phyloP scores from a whole-genome alignment of 441 rosid species.

The Omphalea diandra region DNA sequence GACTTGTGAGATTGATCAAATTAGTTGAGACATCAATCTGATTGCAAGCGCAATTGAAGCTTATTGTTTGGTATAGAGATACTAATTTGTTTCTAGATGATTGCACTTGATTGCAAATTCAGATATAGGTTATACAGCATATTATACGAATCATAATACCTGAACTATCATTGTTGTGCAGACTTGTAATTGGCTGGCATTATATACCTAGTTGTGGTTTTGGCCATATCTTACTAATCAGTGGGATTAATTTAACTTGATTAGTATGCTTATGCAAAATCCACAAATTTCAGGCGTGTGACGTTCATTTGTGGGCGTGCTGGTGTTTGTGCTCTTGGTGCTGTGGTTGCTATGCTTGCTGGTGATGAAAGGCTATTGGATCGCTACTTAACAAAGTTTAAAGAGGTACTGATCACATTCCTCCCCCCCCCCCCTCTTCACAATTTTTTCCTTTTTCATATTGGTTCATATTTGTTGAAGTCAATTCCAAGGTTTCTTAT shows the following conservation, averaged over 20 bases:
- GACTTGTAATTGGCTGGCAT: neutral
- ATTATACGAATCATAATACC: neutral
- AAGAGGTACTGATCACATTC: constrained; percentile 35
- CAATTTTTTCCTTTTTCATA: neutral
- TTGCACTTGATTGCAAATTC: neutral
- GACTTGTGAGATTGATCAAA: constrained; percentile 11
- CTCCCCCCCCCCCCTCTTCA: neutral
- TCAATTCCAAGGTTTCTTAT: neutral
- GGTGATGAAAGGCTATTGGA: constrained; percentile 48
- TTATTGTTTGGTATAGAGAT: neutral
- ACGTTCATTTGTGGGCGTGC: constrained; percentile 63
- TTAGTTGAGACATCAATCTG: constrained; percentile 1
- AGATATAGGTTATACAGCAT: neutral
- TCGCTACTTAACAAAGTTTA: constrained; percentile 46
- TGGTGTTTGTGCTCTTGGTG: constrained; percentile 76
- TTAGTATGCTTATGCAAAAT: constrained; percentile 1
- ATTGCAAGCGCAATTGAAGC: neutral
- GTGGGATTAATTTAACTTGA: constrained; percentile 15
- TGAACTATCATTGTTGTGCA: neutral
- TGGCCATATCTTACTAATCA: neutral
- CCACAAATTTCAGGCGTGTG: constrained; percentile 39
- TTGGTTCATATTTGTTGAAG: neutral
- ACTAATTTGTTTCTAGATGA: neutral
- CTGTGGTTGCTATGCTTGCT: constrained; percentile 56
- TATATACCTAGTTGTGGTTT: neutral